Conservation (phyloP, 139 green algal genomes). For the Coccomyxa sp. region DNA sequence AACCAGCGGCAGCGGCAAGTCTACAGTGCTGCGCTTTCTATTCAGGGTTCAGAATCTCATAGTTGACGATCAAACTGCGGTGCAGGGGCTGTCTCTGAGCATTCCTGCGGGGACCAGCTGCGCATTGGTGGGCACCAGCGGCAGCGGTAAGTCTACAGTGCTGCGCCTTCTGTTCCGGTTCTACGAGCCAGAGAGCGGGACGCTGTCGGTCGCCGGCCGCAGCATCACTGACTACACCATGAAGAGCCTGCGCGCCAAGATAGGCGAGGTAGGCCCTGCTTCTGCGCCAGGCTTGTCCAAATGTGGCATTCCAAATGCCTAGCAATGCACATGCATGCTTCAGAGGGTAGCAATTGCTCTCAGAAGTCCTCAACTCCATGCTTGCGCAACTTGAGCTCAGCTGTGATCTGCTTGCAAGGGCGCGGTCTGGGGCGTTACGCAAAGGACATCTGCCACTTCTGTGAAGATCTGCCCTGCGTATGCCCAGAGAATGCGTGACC, state of each 20-base stretch:
- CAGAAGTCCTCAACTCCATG: too few relatives aligned
- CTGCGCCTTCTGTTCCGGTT: conserved; percentile 77
- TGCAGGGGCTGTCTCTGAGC: conserved; percentile 52
- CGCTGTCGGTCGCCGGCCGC: background rate
- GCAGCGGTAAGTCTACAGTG: conserved; percentile 70
- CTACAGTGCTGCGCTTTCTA: conserved; percentile 56
- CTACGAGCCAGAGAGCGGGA: conserved; percentile 73
- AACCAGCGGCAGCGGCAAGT: conserved; percentile 80
- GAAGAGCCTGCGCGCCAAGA: conserved; percentile 1
- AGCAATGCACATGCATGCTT: too few relatives aligned
- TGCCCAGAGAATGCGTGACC: too few relatives aligned
- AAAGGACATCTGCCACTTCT: too few relatives aligned
- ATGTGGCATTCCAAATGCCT: too few relatives aligned
- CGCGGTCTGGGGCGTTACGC: too few relatives aligned
- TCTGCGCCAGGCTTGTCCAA: too few relatives aligned
- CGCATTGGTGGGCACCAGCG: conserved; percentile 85
- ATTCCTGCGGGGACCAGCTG: conserved; percentile 80
- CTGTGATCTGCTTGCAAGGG: too few relatives aligned
- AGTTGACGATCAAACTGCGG: background rate
- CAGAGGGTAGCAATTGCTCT: too few relatives aligned
- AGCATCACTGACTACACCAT: background rate
- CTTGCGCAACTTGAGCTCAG: too few relatives aligned
- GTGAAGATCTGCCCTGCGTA: too few relatives aligned
- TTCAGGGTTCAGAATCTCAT: conserved; percentile 11
- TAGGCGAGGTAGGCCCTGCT: too few relatives aligned